These are phyloP conservation scores for Cinchona pubescens DNA, from an alignment of 257 asterid species.

Conservation along the genomic window DNA sequence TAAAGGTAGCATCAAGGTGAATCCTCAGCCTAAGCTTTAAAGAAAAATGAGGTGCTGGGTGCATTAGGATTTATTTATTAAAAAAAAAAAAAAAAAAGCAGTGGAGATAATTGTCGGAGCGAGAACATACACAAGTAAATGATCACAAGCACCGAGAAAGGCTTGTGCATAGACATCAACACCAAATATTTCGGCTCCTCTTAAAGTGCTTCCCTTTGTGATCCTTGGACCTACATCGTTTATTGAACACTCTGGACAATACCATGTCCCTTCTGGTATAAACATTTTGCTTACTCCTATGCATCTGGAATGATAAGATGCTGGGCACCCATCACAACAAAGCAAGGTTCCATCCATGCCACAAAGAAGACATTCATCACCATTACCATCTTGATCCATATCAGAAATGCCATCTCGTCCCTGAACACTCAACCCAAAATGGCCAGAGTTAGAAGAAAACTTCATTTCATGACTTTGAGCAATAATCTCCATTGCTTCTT, in stretches of 20 bases:
- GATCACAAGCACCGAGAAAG: conserved; percentile 68
- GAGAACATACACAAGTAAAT: conserved; percentile 77
- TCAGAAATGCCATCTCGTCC: conserved; percentile 34
- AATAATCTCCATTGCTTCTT: conserved; percentile 32
- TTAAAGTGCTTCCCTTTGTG: conserved; percentile 42
- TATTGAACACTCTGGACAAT: conserved; percentile 78
- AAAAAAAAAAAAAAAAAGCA: conserved; percentile 14
- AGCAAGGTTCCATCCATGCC: conserved; percentile 85
- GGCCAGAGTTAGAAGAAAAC: conserved; percentile 21
- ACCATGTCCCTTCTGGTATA: conserved; percentile 72
- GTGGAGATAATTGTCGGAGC: conserved; percentile 8
- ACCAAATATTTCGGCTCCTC: conserved; percentile 64
- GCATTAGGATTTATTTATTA: background rate
- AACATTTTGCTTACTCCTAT: conserved; percentile 68
- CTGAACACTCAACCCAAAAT: conserved; percentile 32
- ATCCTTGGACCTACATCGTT: conserved; percentile 51
- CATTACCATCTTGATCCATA: conserved; percentile 60
- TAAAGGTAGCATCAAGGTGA: conserved; percentile 3
- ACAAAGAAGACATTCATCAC: conserved; percentile 86
- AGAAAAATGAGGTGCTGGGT: background rate
- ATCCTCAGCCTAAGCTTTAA: background rate
- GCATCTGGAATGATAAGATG: conserved; percentile 78
- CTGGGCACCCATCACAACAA: conserved; percentile 91
- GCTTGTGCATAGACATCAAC: conserved; percentile 58
- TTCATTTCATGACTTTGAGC: conserved; percentile 37